A percentile compares a stretch with the other conserved stretches of the same genome.
Evolutionary conservation across 306 rosid species (phyloP).

Genomic region (Cucurbita pepo): DNA sequence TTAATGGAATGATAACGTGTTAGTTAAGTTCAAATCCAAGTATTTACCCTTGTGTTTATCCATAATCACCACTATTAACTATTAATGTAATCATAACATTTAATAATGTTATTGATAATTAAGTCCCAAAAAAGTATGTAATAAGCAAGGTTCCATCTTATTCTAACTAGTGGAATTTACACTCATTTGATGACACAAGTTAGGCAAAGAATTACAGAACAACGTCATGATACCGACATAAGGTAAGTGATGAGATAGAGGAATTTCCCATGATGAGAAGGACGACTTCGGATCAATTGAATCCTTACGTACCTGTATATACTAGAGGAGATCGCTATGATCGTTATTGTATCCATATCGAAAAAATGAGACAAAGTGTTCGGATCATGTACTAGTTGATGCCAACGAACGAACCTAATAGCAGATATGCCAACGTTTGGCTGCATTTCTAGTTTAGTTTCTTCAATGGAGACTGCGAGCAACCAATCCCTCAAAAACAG

Average conservation of each 20-base stretch:
- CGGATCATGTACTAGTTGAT: not conserved
- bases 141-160: not conserved
- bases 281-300: too few species aligned
- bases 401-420: not conserved
- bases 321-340: too few species aligned
- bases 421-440: not conserved
- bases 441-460: not conserved
- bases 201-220: not conserved
- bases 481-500: constrained; percentile 72
- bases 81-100: not conserved
- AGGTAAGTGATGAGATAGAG: not conserved
- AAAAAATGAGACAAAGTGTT: too few species aligned
- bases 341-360: too few species aligned
- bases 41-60: not conserved
- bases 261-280: too few species aligned
- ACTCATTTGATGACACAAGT: not conserved
- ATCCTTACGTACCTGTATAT: too few species aligned
- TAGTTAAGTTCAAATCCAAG: too few species aligned
- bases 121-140: not conserved
- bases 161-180: not conserved
- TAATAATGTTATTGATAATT: not conserved
- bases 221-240: not conserved
- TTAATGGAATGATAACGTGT: too few species aligned
- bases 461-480: constrained; percentile 43
- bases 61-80: not conserved